Evolutionary conservation across 108 stramenopile species (phyloP), one percentile per base, ranked within the genome.

Genomic region (Skeletonema tropicum): DNA sequence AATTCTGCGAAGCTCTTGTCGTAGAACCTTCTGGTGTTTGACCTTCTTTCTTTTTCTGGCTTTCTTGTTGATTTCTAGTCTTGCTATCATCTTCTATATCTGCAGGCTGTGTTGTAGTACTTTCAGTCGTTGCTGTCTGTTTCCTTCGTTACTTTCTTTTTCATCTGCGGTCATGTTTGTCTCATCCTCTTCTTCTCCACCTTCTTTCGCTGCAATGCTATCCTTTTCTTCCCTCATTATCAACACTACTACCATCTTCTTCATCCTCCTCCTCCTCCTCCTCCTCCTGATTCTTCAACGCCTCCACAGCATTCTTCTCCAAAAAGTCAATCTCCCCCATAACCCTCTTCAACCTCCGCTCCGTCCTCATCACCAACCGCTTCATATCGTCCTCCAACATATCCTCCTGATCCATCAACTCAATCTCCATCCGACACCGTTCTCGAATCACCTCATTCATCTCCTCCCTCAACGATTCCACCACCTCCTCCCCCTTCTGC

Each of bases 371-470:
- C 7, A 67, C 69, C 80, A 75, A 66, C 80, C 74, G 31, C 46
- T 62, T 70, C 74, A 66, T 82, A 14, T 82, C 80, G 17, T 82
- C 73, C 36, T 75, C 80, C 64, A 82, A 25, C 70, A 75, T 65
- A 17, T 57, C 36, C 45, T 59, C 65, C 69, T 75, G 74, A 68
- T 82, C 80, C 65, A 82, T 55, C 70, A 82, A 71, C 63, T 82
- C 80, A 45, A 82, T 49, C 57, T 82, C 80, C 80, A 82, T 82
- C 38, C 74, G 63, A 62, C 74, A 70, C 52, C 80, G 66, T 38
- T 82, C 80, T 13, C 80, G 26, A 55, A 82, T 82, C 12, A 82
- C 80, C 65, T 82, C 80, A 57, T 82, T 82, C 74, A 82, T 82
- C 70, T 82, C 80, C 58, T 75, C 74, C 17, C 80, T 17, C 59